Conservation (phyloP, 371 early-diverging fungal species). For the Mycotypha africana region DNA sequence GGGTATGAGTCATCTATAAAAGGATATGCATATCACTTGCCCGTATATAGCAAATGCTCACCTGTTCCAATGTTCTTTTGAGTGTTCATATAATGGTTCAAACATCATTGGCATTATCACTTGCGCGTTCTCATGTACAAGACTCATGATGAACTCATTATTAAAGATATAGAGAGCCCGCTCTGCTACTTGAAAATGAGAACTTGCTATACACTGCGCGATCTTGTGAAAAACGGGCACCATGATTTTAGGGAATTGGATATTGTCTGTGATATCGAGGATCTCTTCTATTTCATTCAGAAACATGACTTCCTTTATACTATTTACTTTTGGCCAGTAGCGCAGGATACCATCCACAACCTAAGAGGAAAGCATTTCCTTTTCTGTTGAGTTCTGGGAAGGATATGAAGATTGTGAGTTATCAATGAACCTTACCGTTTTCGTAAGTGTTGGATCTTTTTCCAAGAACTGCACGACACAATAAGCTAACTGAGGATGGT, state of each 20-base stretch:
- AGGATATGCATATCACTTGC: not conserved
- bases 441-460: slow-evolving; percentile 90
- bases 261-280: slow-evolving; percentile 87
- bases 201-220: slow-evolving; percentile 85
- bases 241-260: slow-evolving; percentile 82
- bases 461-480: slow-evolving; percentile 97
- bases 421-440: too few species aligned
- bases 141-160: slow-evolving; percentile 91
- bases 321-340: slow-evolving; percentile 97
- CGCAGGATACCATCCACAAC: slow-evolving; percentile 80
- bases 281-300: slow-evolving; percentile 95
- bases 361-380: too few species aligned
- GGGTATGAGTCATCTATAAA: too few species aligned
- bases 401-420: too few species aligned
- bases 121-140: slow-evolving; percentile 87
- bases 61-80: slow-evolving; percentile 95
- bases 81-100: slow-evolving; percentile 82
- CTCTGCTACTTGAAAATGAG: slow-evolving; percentile 97
- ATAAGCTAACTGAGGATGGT: slow-evolving; percentile 95
- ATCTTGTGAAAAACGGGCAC: slow-evolving; percentile 88
- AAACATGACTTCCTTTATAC: slow-evolving; percentile 97
- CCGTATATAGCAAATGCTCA: slow-evolving; percentile 25
- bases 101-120: slow-evolving; percentile 92
- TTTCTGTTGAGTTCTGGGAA: too few species aligned
- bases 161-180: slow-evolving; percentile 95